Evolutionary conservation across 345 rosid species (phyloP).

Genomic region (Nasturtium officinale): DNA sequence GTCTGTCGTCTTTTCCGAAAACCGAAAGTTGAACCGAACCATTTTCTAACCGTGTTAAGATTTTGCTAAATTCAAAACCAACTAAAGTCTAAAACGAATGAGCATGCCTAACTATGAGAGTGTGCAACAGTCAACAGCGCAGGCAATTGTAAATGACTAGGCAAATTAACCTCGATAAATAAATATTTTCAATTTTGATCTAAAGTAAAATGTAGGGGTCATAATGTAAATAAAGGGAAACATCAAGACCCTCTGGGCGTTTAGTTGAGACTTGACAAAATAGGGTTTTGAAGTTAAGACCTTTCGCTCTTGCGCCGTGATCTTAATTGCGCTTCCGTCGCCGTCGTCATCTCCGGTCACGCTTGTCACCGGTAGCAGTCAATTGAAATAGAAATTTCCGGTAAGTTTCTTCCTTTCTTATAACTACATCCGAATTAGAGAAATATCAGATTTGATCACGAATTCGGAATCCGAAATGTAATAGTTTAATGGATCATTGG

Average conservation of each 20-base stretch:
- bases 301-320: background rate
- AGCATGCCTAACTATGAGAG: background rate
- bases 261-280: conserved; percentile 29
- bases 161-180: background rate
- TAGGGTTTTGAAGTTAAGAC: conserved; percentile 10
- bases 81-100: background rate
- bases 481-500: background rate
- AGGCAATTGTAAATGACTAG: background rate
- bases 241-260: background rate
- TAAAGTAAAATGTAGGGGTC: conserved; percentile 29
- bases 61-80: background rate
- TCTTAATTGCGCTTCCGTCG: conserved; percentile 28
- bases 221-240: background rate
- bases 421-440: background rate
- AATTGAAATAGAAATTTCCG: background rate
- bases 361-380: background rate
- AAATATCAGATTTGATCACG: background rate
- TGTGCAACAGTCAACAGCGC: background rate
- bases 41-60: background rate
- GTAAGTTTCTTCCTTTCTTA: conserved; percentile 3
- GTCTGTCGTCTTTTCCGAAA: background rate
- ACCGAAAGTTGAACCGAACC: background rate
- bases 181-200: background rate
- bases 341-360: conserved; percentile 21
- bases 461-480: background rate